Percentiles rank a stretch among this genome's conserved stretches.
These are phyloP conservation scores for Paecilomyces formosus DNA, from an alignment of 2,329 filamentous ascomycete species.

Conservation along the genomic window DNA sequence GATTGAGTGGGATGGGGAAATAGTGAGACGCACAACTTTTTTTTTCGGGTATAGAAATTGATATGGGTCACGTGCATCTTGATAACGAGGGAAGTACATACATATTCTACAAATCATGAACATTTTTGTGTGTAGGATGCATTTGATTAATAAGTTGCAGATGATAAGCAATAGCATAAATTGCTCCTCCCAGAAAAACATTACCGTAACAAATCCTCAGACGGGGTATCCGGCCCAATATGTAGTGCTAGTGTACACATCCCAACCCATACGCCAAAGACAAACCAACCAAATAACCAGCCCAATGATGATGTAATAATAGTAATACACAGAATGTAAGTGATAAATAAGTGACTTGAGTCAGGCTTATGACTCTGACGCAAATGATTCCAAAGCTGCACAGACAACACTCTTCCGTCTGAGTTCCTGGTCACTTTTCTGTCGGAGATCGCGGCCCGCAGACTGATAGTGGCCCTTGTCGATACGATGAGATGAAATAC, in stretches of 20 bases:
- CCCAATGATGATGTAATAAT: neutral
- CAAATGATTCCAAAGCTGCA: constrained; percentile 29
- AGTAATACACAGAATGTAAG: neutral
- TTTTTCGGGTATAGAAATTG: neutral
- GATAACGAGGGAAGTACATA: neutral
- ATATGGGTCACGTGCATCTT: neutral
- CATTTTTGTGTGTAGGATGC: neutral
- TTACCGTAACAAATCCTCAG: neutral
- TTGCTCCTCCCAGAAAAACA: neutral
- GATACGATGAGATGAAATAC: constrained; percentile 20
- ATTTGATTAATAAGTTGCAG: neutral
- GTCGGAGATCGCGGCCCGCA: constrained; percentile 16
- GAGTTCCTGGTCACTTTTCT: constrained; percentile 28
- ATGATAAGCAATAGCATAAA: neutral
- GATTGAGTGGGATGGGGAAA: no score
- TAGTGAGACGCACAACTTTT: no score
- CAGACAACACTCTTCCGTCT: constrained; percentile 31
- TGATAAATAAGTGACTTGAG: neutral
- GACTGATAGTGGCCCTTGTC: constrained; percentile 24
- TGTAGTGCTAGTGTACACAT: neutral
- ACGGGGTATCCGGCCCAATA: neutral
- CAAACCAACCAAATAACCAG: neutral
- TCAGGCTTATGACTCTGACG: constrained; percentile 1
- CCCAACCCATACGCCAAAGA: neutral
- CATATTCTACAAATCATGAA: neutral